These are phyloP conservation scores for Colletotrichum brevisporum DNA, from an alignment of 2,329 filamentous ascomycete genomes.

Conservation along the genomic window DNA sequence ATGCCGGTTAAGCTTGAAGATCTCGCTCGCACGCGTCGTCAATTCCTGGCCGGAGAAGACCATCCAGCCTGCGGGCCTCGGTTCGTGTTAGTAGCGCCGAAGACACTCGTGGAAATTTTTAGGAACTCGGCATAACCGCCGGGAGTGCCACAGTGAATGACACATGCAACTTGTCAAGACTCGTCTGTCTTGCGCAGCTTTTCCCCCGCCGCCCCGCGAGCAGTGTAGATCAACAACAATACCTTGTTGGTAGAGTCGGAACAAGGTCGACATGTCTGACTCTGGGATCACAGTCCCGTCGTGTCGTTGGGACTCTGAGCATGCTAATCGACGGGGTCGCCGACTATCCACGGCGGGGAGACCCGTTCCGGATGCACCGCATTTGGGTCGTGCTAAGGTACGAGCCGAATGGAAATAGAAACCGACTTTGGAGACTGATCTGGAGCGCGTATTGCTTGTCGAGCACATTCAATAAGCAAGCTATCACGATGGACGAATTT, in stretches of 20 bases:
- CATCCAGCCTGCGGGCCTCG: neutral
- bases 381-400: neutral
- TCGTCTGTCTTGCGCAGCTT: slow-evolving; percentile 4
- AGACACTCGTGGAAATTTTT: slow-evolving; percentile 1
- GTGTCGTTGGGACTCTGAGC: neutral
- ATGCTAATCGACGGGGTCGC: slow-evolving; percentile 18
- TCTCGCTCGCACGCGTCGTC: neutral
- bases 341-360: slow-evolving; percentile 27
- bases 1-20: slow-evolving; percentile 6
- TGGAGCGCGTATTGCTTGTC: neutral
- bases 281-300: neutral
- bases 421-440: neutral
- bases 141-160: slow-evolving; percentile 15
- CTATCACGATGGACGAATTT: neutral
- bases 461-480: neutral
- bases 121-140: slow-evolving; percentile 24
- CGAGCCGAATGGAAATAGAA: slow-evolving; percentile 13
- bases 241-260: slow-evolving; percentile 1
- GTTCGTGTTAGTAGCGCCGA: slow-evolving; percentile 8
- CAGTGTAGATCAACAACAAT: slow-evolving; percentile 3
- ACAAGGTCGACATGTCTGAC: neutral
- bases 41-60: slow-evolving; percentile 2
- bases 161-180: slow-evolving; percentile 1
- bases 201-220: slow-evolving; percentile 9
- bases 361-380: slow-evolving; percentile 32